These are phyloP conservation scores for Hypoxylon sp. DNA, from an alignment of 2,329 filamentous ascomycete species.

Conservation along the genomic window DNA sequence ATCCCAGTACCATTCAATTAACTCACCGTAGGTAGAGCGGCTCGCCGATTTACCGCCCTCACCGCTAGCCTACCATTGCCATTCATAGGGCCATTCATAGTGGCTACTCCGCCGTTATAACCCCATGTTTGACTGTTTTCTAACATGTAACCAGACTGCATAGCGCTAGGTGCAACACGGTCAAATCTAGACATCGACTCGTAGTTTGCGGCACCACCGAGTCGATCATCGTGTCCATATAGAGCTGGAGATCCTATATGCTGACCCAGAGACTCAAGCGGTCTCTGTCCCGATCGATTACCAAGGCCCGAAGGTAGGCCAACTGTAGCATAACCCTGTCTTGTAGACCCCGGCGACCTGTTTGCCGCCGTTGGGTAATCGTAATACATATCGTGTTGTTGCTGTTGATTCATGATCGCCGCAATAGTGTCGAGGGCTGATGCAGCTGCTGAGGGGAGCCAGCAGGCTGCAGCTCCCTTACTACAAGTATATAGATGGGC, in stretches of 20 bases:
- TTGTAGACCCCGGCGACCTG: slow-evolving; percentile 79
- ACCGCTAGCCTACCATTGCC: slow-evolving; percentile 67
- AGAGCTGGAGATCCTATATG: slow-evolving; percentile 70
- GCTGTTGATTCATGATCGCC: slow-evolving; percentile 62
- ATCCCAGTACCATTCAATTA: slow-evolving; percentile 34
- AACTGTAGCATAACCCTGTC: slow-evolving; percentile 71
- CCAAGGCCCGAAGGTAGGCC: slow-evolving; percentile 64
- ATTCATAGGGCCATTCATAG: slow-evolving; percentile 73
- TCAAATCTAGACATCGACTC: slow-evolving; percentile 62
- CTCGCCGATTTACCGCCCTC: slow-evolving; percentile 66
- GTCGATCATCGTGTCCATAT: slow-evolving; percentile 76
- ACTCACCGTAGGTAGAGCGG: slow-evolving; percentile 81
- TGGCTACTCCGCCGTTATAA: slow-evolving; percentile 75
- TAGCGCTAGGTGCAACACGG: slow-evolving; percentile 50
- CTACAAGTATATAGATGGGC: slow-evolving; percentile 44
- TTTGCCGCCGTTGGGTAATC: slow-evolving; percentile 72
- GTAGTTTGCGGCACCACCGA: slow-evolving; percentile 71
- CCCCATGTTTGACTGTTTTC: slow-evolving; percentile 87
- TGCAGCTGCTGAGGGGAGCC: slow-evolving; percentile 51
- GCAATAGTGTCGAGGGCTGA: slow-evolving; percentile 40
- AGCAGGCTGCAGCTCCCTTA: slow-evolving; percentile 51
- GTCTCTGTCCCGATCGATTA: slow-evolving; percentile 79
- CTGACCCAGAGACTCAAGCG: slow-evolving; percentile 80
- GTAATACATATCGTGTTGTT: slow-evolving; percentile 78
- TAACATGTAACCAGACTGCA: slow-evolving; percentile 64